Percentiles rank a stretch among this genome's conserved stretches.
Evolutionary conservation across 1,139 yeast genomes (phyloP).

Genomic region (Tardiomyces blankii): DNA sequence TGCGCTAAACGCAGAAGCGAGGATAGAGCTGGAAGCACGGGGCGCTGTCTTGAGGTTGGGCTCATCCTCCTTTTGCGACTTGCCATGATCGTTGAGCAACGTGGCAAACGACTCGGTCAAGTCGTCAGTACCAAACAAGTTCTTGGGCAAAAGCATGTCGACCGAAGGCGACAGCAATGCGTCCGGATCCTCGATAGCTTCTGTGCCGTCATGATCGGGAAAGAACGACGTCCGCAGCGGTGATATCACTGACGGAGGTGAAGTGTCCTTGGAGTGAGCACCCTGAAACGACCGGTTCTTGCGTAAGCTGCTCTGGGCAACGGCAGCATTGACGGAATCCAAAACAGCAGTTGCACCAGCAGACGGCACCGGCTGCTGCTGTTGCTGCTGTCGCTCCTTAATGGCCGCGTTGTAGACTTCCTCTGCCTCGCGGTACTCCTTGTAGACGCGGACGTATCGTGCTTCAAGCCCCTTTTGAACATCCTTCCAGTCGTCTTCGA

Average conservation of each 20-base stretch:
- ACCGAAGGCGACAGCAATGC: constrained; percentile 15
- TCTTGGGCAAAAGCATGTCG: constrained; percentile 22
- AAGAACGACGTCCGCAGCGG: neutral
- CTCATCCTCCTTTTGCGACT: neutral
- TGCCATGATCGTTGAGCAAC: constrained; percentile 7
- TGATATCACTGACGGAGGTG: neutral
- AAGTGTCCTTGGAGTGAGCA: constrained; percentile 1
- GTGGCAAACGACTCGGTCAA: constrained; percentile 15
- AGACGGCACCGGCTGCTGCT: constrained; percentile 4
- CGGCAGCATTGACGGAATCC: constrained; percentile 9
- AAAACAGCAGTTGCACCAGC: constrained; percentile 6
- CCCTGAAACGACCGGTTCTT: neutral
- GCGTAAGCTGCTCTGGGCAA: constrained; percentile 7
- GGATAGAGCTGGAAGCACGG: neutral
- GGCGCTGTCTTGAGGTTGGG: neutral
- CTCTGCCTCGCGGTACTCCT: constrained; percentile 21
- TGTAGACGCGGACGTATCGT: constrained; percentile 22
- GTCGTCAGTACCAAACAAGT: constrained; percentile 22
- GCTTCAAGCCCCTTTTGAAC: constrained; percentile 24
- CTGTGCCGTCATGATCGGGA: neutral
- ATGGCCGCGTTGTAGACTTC: constrained; percentile 12
- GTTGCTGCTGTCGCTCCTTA: constrained; percentile 7
- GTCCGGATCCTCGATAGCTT: neutral
- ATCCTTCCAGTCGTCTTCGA: constrained; percentile 23
- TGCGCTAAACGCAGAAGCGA: neutral